Conservation (phyloP, 371 early-diverging fungal genomes). For the Mortierella sp. region DNA sequence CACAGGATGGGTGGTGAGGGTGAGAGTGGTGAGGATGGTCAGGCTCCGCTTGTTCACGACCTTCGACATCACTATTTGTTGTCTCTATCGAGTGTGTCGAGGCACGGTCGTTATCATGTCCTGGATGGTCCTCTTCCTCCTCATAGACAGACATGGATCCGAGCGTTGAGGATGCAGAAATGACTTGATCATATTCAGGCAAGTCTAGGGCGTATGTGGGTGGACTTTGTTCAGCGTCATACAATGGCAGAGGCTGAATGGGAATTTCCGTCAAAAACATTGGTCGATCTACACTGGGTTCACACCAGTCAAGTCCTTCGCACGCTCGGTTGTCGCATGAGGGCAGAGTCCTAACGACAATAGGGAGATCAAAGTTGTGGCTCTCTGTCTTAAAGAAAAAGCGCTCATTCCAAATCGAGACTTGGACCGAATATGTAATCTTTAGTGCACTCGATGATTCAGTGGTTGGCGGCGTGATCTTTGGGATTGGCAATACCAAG, state of each 20-base stretch:
- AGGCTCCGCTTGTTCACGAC: constrained; percentile 14
- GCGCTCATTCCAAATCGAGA: constrained; percentile 56
- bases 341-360: constrained; percentile 48
- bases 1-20: constrained; percentile 35
- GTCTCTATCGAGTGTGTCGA: constrained; percentile 11
- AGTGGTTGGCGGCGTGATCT: constrained; percentile 50
- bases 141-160: constrained; percentile 9
- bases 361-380: constrained; percentile 53
- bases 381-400: constrained; percentile 57
- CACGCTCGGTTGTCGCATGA: constrained; percentile 54
- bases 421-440: constrained; percentile 57
- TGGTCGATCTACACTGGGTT: constrained; percentile 53
- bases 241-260: constrained; percentile 46
- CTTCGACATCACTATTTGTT: constrained; percentile 26
- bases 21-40: constrained; percentile 8
- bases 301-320: constrained; percentile 56
- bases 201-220: constrained; percentile 37
- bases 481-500: constrained; percentile 49
- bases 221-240: constrained; percentile 44
- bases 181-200: constrained; percentile 35
- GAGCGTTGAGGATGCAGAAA: constrained; percentile 1
- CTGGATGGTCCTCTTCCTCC: constrained; percentile 3
- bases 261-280: constrained; percentile 52
- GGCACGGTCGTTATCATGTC: constrained; percentile 8
- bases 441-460: constrained; percentile 51